Percentiles rank a stretch among this genome's conserved stretches.
phyloP scores from a whole-genome alignment of 371 early-diverging fungal genomes.

The Apophysomyces trapeziformis region DNA sequence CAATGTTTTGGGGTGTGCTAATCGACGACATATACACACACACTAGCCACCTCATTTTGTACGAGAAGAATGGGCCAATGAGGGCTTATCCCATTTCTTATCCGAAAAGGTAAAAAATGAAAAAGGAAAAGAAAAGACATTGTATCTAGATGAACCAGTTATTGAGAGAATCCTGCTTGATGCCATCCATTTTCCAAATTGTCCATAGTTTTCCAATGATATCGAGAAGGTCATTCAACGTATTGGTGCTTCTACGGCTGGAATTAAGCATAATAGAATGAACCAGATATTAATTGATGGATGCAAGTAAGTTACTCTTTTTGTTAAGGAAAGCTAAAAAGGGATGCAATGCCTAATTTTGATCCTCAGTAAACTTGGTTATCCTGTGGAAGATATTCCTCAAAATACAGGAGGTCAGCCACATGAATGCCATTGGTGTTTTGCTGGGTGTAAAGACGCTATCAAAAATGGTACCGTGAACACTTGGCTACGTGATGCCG shows the following conservation, averaged over 20 bases:
- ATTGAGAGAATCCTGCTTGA: background rate
- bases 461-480: conserved; percentile 73
- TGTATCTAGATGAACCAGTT: background rate
- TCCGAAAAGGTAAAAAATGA: conserved; percentile 42
- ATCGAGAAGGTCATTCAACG: conserved; percentile 62
- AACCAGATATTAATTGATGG: conserved; percentile 68
- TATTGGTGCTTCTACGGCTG: conserved; percentile 56
- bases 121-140: background rate
- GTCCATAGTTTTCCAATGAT: conserved; percentile 31
- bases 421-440: conserved; percentile 75
- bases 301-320: conserved; percentile 42
- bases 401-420: conserved; percentile 67
- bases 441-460: conserved; percentile 71
- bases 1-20: background rate
- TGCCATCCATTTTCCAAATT: background rate
- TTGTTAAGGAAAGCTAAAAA: too few species aligned
- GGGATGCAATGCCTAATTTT: background rate
- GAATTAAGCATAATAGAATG: conserved; percentile 64
- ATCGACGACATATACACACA: background rate
- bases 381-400: conserved; percentile 58
- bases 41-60: conserved; percentile 58
- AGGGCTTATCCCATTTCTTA: conserved; percentile 63
- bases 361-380: conserved; percentile 58
- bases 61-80: conserved; percentile 75
- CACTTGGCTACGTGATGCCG: conserved; percentile 73